Conservation (phyloP, 768 basidiomycete species). For the Mycena floridula region DNA sequence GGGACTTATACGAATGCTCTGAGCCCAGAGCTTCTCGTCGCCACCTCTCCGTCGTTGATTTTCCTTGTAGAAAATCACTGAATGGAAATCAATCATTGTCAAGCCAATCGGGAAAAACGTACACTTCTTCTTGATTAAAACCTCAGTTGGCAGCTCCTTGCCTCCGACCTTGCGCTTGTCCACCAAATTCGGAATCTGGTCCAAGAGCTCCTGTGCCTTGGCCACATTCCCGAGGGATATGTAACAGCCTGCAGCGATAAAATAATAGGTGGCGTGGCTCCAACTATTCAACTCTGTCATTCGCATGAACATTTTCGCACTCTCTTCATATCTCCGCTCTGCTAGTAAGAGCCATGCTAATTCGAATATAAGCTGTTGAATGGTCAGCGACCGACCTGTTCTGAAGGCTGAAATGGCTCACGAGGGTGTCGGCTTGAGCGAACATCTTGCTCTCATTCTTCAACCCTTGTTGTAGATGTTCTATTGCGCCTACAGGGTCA, state of each 20-base stretch:
- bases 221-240: constrained; percentile 47
- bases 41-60: constrained; percentile 56
- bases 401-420: constrained; percentile 21
- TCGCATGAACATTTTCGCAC: constrained; percentile 58
- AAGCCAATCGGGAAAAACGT: constrained; percentile 14
- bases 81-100: background rate
- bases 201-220: constrained; percentile 56
- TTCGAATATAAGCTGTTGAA: constrained; percentile 61
- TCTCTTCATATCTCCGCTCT: constrained; percentile 57
- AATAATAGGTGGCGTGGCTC: constrained; percentile 75
- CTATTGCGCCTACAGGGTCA: constrained; percentile 61
- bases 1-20: constrained; percentile 57
- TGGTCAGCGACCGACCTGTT: background rate
- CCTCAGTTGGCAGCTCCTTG: constrained; percentile 70
- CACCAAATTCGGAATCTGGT: constrained; percentile 54
- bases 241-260: constrained; percentile 72
- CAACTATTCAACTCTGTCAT: constrained; percentile 67
- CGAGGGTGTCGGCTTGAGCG: constrained; percentile 67
- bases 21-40: constrained; percentile 41
- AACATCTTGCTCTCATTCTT: constrained; percentile 43
- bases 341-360: constrained; percentile 71
- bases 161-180: constrained; percentile 57
- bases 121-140: constrained; percentile 75
- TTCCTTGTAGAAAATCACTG: constrained; percentile 71
- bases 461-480: constrained; percentile 53